Evolutionary conservation across 2,329 filamentous ascomycete species (phyloP), one percentile per base, ranked within the genome.

Genomic region (Tympanopsis confertula): DNA sequence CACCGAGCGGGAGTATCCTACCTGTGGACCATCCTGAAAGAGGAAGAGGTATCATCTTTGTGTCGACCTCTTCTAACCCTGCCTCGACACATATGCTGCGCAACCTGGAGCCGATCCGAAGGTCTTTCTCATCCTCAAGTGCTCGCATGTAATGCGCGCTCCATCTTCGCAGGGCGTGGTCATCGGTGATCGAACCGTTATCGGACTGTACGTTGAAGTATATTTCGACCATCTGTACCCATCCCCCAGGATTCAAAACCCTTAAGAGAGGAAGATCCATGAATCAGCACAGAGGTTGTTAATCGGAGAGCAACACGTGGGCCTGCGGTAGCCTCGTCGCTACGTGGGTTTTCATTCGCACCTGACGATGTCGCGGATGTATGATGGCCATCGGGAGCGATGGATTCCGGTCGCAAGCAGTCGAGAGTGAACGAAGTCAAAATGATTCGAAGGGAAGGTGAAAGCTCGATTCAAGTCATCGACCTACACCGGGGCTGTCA

Each of bases 151-250:
- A 60, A 36, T 57, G 53, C 20, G 49, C 55, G 42, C 63, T 68
- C 63, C 63, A 66, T 13, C 30, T 24, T 26, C 13, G 44, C 57
- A 69, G 45, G 3, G 63, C 62, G 47, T 66, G 58, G 15, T 53
- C 43, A 5, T 68, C 63, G 10, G 63, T 66, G 39, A 75, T 57
- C 10, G 65, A 62, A n/a, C 74, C 73, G 44, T 67, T 76, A 41
- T 75, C 64, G 2, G 74, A 79, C 49, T 78, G 75, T 36, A 75
- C 65, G 38, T 71, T 70, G 46, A 68, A 67, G 43, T 78, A 71
- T 43, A 72, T 66, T 47, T 79, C 75, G 36, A 69, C 58, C 58
- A 78, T 66, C 45, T 80, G 73, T 18, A 75, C 52, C 71, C 72
- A 79, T 19, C 75, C 74, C 13, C 65, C 66, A n/a, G 65, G 66